A percentile compares a stretch with the other conserved stretches of the same genome.
phyloP scores from a whole-genome alignment of 768 basidiomycete genomes.

The Leccinum sublutescens region DNA sequence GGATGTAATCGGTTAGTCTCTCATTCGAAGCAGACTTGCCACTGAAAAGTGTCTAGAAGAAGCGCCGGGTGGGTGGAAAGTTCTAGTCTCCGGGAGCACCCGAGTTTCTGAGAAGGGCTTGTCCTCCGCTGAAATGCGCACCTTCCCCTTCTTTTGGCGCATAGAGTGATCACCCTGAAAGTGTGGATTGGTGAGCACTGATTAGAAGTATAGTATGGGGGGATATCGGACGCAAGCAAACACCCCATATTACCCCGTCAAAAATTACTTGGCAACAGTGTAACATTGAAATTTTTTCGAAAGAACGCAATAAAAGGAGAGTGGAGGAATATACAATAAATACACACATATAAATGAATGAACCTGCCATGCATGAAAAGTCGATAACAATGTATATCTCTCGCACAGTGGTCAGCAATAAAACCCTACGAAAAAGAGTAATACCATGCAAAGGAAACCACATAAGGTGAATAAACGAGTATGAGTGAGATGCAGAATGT shows the following conservation, averaged over 20 bases:
- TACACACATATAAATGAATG: conserved; percentile 2
- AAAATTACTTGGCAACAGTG: background rate
- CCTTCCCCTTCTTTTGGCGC: background rate
- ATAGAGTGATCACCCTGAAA: no score
- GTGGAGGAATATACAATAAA: conserved; percentile 3
- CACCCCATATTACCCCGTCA: conserved; percentile 2
- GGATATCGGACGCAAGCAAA: background rate
- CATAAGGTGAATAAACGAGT: background rate
- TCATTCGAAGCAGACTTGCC: background rate
- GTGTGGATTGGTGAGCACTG: background rate
- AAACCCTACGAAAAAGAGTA: background rate
- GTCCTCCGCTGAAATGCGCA: background rate
- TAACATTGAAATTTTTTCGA: background rate
- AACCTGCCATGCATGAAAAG: conserved; percentile 2
- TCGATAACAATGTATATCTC: conserved; percentile 8
- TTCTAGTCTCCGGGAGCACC: background rate
- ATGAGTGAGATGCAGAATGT: conserved; percentile 13
- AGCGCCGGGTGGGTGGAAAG: background rate
- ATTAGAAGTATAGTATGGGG: background rate
- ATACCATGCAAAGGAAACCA: background rate
- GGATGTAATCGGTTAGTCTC: background rate
- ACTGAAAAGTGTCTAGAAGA: background rate
- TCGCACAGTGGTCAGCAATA: background rate
- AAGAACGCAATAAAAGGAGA: background rate
- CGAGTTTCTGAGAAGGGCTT: background rate